Conservation (phyloP, 2,329 filamentous ascomycete genomes). For the Aaosphaeria pasadenensis region DNA sequence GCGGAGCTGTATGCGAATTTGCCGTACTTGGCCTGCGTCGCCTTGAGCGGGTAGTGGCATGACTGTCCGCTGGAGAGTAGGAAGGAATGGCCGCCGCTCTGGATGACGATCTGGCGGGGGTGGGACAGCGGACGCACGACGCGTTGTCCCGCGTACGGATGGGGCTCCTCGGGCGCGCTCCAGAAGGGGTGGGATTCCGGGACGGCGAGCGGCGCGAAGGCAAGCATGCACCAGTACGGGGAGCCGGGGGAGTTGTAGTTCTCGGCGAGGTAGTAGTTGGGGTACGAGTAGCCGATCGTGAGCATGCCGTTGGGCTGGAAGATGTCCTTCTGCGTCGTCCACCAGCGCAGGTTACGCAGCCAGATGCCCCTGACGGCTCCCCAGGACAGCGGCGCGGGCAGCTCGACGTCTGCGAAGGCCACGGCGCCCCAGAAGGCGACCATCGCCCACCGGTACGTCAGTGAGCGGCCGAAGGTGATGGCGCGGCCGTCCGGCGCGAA, state of each 20-base stretch:
- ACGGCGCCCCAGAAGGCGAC: slow-evolving; percentile 79
- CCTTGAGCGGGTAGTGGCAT: slow-evolving; percentile 80
- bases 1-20: slow-evolving; percentile 74
- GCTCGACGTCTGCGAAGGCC: slow-evolving; percentile 71
- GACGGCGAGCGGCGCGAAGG: slow-evolving; percentile 71
- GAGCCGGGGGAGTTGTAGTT: slow-evolving; percentile 77
- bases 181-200: slow-evolving; percentile 72
- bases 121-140: slow-evolving; percentile 61
- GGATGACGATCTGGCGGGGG: slow-evolving; percentile 70
- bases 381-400: slow-evolving; percentile 71
- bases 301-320: slow-evolving; percentile 73
- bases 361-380: slow-evolving; percentile 76
- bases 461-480: slow-evolving; percentile 73
- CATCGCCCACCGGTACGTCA: slow-evolving; percentile 83
- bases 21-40: slow-evolving; percentile 78
- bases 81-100: slow-evolving; percentile 72
- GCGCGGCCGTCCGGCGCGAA: slow-evolving; percentile 69
- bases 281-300: slow-evolving; percentile 73
- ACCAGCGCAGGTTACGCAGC: slow-evolving; percentile 73
- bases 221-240: slow-evolving; percentile 75
- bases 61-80: slow-evolving; percentile 69
- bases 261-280: slow-evolving; percentile 78
- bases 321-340: slow-evolving; percentile 71
- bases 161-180: slow-evolving; percentile 64
- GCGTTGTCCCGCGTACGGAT: slow-evolving; percentile 55